Base-by-base conservation (phyloP, 2,329 filamentous ascomycete species). In the Hypoxylon sp. region DNA sequence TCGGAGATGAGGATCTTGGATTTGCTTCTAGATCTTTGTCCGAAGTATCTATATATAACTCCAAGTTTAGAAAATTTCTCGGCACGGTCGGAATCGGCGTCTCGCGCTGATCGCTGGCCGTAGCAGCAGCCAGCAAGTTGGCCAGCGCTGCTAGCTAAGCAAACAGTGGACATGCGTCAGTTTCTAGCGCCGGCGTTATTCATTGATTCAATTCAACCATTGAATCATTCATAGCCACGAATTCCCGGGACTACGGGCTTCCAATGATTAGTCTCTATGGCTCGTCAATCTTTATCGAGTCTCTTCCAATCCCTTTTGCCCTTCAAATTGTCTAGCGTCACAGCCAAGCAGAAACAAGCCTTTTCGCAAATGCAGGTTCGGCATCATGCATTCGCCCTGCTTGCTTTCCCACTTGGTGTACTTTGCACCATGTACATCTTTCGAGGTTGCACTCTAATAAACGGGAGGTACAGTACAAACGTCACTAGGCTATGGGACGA, bases 301-400 rank as follows among this genome's bases (percentile, higher is more conserved):
- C 9, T 25, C 54, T 66, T 45, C 54, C 59, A 63, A 67, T 67
- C 30, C 41, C n/a, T 48, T 37, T 23, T 45, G 7, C 43, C 25
- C 37, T 53, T 53, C 21, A 25, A 61, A 48, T 43, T 41, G 29
- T 21, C 56, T 55, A 63, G 53, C 56, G 63, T 69, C 30, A 41
- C 41, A 61, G 66, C 66, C 66, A 69, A 66, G 60, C 14, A 47
- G 60, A 69, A 69, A 69, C 57, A 69, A 69, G 67, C 67, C 60
- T 69, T 68, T 69, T 63, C 52, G 56, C 41, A 61, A 63, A 67
- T 66, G 63, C 63, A 59, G 51, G 46, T 56, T 46, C 60, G 64
- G 67, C 67, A 69, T 60, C 60, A 57, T 63, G 66, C 63, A 66
- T 63, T 48, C 6, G 43, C 54, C 65, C 39, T 46, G 34, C 25